Base-by-base conservation (phyloP, 2,329 filamentous ascomycete genomes). In the Didymella pomorum region DNA sequence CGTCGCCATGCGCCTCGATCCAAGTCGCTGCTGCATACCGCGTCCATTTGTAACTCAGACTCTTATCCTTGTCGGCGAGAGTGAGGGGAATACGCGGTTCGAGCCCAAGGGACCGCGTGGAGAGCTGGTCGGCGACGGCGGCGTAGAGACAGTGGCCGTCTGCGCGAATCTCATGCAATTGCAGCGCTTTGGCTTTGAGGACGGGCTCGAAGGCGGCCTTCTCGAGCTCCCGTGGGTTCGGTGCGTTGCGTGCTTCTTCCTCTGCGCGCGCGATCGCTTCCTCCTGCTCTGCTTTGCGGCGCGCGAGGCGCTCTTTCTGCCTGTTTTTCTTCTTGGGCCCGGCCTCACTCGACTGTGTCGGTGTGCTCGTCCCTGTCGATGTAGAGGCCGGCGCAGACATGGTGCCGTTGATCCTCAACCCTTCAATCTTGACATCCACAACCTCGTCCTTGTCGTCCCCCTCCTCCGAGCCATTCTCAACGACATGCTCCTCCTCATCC, bases 131-230 rank as follows among this genome's bases (percentile, higher is more conserved):
- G 25, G 94, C 93, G 49, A 98, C 85, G 0, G 95, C 93, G 16
- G 92, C 90, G 79, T 98, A 99, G 16, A 99, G 81, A 74, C 95
- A 99, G 79, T 99, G 95, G 0, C 95, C 95, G 77, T 99, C 94
- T 0, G 95, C 92, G 37, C 85, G 85, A 56, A 99, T 93, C 58
- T 92, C 87, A 68, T 90, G 85, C 80, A 97, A 91, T 20, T 80
- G 81, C 16, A 98, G 83, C 0, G 82, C 82, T 56, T 89, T 80
- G 43, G 82, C 80, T 52, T 81, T 79, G 74, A 97, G 89, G 39
- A 86, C 85, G 26, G 81, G 80, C 56, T 85, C 81, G 87, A 99
- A 93, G 45, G 85, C 83, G 50, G 84, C 64, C 47, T 73, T 71
- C 49, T 79, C 77, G 7, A 71, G 63, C 45, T 77, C 73, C 31